Evolutionary conservation across 2,329 filamentous ascomycete species (phyloP).

Genomic region (Botryosphaeria agaves): DNA sequence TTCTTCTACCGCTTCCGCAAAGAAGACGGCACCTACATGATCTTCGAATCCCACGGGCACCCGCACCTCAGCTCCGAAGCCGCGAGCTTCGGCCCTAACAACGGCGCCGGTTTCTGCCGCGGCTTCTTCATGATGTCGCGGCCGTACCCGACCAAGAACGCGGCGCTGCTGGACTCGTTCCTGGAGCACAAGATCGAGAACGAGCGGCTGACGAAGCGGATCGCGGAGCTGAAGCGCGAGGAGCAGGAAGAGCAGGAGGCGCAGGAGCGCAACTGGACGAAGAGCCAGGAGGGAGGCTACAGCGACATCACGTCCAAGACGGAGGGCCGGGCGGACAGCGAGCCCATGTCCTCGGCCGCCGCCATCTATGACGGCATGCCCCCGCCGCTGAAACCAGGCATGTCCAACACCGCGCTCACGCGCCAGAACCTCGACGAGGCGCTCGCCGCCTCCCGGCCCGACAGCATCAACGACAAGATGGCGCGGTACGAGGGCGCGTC

Average conservation of each 20-base stretch:
- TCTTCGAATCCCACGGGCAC: conserved; percentile 87
- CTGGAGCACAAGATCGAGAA: conserved; percentile 96
- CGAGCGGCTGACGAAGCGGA: conserved; percentile 66
- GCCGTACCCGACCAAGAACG: conserved; percentile 78
- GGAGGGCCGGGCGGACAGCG: conserved; percentile 18
- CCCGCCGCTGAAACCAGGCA: conserved; percentile 44
- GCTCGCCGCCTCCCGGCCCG: conserved; percentile 44
- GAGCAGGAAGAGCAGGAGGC: conserved; percentile 65
- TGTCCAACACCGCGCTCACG: conserved; percentile 53
- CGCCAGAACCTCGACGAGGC: conserved; percentile 65
- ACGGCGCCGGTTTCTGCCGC: conserved; percentile 52
- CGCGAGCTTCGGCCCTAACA: conserved; percentile 43
- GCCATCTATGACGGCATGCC: conserved; percentile 39
- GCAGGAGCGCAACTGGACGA: conserved; percentile 42
- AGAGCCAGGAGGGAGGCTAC: conserved; percentile 38
- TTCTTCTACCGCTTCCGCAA: conserved; percentile 76
- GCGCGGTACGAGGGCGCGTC: conserved; percentile 58
- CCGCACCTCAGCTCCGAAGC: conserved; percentile 64
- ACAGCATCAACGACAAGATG: conserved; percentile 75
- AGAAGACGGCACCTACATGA: conserved; percentile 54
- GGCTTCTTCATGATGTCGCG: conserved; percentile 90
- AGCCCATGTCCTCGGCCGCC: conserved; percentile 7
- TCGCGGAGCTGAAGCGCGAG: conserved; percentile 69
- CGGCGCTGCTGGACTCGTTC: conserved; percentile 74
- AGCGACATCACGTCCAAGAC: conserved; percentile 27